phyloP scores from a whole-genome alignment of 78 protist genomes.

The Cavenderia fasciculata region DNA sequence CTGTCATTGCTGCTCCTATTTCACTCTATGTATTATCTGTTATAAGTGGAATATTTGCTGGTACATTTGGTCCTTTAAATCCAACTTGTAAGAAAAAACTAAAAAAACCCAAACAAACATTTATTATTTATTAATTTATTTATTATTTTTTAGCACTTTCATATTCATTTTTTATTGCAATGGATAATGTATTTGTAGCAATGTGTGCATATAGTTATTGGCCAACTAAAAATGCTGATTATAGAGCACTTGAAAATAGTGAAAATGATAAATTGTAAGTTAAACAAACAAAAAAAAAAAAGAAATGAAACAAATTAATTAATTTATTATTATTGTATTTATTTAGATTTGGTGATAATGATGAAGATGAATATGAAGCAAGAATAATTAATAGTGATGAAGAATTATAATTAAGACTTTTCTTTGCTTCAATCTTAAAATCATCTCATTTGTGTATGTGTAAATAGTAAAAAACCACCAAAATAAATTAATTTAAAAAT shows the following conservation, averaged over 20 bases:
- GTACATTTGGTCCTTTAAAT: slow-evolving; percentile 74
- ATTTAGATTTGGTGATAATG: slow-evolving; percentile 18
- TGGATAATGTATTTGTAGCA: slow-evolving; percentile 55
- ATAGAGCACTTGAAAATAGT: not conserved
- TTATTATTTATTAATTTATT: no score
- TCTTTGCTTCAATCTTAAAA: not conserved
- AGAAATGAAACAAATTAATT: not conserved
- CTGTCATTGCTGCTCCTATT: slow-evolving; percentile 49
- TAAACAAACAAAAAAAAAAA: not conserved
- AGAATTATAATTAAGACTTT: not conserved
- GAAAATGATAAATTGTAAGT: slow-evolving; percentile 10
- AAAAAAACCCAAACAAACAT: no score
- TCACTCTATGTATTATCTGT: slow-evolving; percentile 28
- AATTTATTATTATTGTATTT: not conserved
- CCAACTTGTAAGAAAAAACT: slow-evolving; percentile 12
- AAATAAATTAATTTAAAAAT: no score
- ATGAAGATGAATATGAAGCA: no score
- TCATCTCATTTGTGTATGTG: not conserved
- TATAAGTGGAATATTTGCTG: slow-evolving; percentile 56
- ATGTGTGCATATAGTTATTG: slow-evolving; percentile 49
- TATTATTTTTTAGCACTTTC: slow-evolving; percentile 19
- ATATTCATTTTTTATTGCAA: slow-evolving; percentile 13
- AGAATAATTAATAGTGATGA: not conserved
- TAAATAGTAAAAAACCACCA: no score
- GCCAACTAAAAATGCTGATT: slow-evolving; percentile 2